These are phyloP conservation scores for Mycogone perniciosa DNA, from an alignment of 2,329 filamentous ascomycete genomes.

Conservation along the genomic window DNA sequence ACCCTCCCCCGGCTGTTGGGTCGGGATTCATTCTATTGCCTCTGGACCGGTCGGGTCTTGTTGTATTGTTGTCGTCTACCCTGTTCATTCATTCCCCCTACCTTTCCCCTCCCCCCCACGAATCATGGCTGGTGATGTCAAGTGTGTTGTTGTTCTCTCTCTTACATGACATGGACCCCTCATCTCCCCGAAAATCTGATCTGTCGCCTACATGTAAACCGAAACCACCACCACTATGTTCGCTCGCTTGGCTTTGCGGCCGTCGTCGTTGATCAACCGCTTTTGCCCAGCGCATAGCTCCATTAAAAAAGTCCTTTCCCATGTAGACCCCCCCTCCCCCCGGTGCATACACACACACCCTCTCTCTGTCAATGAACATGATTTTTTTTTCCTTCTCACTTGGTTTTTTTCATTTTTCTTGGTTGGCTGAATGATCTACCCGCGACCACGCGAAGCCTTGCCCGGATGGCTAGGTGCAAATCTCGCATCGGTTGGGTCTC, in stretches of 20 bases:
- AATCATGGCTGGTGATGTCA: no score
- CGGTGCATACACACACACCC: no score
- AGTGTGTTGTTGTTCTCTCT: no score
- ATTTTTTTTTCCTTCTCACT: not conserved
- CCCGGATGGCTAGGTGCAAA: not conserved
- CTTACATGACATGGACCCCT: no score
- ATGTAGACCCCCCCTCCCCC: not conserved
- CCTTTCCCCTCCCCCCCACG: no score
- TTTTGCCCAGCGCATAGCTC: no score
- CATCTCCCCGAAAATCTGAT: slow-evolving; percentile 14
- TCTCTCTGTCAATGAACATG: no score
- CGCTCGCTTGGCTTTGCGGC: no score
- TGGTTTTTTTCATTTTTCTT: not conserved
- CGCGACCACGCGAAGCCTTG: slow-evolving; percentile 1
- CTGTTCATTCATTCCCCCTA: no score
- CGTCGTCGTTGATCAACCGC: no score
- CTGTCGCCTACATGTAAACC: slow-evolving; percentile 12
- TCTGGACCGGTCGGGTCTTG: not conserved
- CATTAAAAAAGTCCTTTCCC: not conserved
- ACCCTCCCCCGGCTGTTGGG: no score
- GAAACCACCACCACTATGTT: not conserved
- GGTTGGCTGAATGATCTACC: slow-evolving; percentile 11
- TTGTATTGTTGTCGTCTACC: no score
- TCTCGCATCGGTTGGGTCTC: slow-evolving; percentile 2
- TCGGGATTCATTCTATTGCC: not conserved